Base-by-base conservation (phyloP, 441 rosid species). In the Populus hybrid region DNA sequence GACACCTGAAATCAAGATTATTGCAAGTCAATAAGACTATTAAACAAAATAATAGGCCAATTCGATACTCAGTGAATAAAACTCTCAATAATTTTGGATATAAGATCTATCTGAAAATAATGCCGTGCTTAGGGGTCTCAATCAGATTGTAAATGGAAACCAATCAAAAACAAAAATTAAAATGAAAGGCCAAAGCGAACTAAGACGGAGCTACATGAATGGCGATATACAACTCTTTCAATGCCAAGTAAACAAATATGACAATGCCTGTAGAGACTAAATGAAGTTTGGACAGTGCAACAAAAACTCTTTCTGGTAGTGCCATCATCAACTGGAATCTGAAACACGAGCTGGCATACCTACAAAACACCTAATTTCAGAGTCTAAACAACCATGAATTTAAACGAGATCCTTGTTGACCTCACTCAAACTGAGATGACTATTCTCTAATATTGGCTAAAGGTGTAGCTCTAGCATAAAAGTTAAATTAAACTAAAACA, bases 1-100 rank as follows among this genome's bases (percentile, higher is more conserved):
- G 97, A 11, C 99, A n/a, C 99, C 99, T 94, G 90, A 63, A 81
- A 50, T 19, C 67, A 80, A 71, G 53, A 46, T 46, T 32, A 72
- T 64, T 78, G n/a, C 46, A 26, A 35, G 67, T 9, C 23, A 26
- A 46, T 12, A 46, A 4, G 28, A n/a, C 28, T 26, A 26, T 26
- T 12, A 4, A 81, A n/a, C n/a, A 67, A 67, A 3, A 68, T 12
- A 35, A 11, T 24, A 18, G 21, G n/a, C n/a, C 34, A 40, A 76
- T 30, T 68, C 61, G n/a, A n/a, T 40, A 19, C 21, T 30, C 73
- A 30, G 3, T 0, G 32, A 30, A 30, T 0, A n/a, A 63, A 24
- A 68, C 28, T 2, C 34, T 61, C 64, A 6, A 75, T 11, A 30
- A 30, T 19, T 40, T 40, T 14, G 57, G 24, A 23, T 23, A n/a